These are phyloP conservation scores for Murraya koenigii DNA, from an alignment of 345 rosid genomes.

Conservation along the genomic window DNA sequence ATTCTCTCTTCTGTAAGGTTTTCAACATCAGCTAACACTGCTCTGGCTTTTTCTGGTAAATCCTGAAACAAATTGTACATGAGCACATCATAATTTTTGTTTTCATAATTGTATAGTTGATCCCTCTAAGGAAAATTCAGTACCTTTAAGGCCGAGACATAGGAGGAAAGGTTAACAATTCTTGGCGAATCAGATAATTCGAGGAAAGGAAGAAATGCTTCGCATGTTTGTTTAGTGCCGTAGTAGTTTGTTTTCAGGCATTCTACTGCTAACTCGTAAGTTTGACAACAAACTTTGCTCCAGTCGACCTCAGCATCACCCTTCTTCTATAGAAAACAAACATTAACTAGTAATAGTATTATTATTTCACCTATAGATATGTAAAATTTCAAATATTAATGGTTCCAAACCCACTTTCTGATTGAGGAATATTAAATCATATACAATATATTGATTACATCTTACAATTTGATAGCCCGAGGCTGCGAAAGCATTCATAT, in stretches of 20 bases:
- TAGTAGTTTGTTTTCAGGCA: conserved; percentile 48
- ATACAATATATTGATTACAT: not conserved
- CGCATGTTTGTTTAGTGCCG: conserved; percentile 47
- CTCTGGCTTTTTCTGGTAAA: conserved; percentile 37
- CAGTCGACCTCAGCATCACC: conserved; percentile 10
- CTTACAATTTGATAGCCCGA: not conserved
- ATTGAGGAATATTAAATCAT: not conserved
- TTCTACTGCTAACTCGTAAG: conserved; percentile 32
- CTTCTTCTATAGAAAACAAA: not conserved
- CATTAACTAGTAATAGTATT: not conserved
- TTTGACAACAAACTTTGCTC: conserved; percentile 22
- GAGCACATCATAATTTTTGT: no score
- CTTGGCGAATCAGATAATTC: conserved; percentile 46
- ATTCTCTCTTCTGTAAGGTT: conserved; percentile 42
- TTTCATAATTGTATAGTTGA: no score
- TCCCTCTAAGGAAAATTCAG: not conserved
- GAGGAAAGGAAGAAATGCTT: conserved; percentile 47
- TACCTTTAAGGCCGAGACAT: conserved; percentile 26
- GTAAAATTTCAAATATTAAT: not conserved
- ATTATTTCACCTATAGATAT: not conserved
- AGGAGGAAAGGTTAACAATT: conserved; percentile 39
- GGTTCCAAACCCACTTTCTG: not conserved
- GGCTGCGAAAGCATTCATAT: not conserved
- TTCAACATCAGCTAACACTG: conserved; percentile 35
- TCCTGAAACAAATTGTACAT: conserved; percentile 28